Conservation (phyloP, 2,329 filamentous ascomycete species). For the Fusarium sp. region DNA sequence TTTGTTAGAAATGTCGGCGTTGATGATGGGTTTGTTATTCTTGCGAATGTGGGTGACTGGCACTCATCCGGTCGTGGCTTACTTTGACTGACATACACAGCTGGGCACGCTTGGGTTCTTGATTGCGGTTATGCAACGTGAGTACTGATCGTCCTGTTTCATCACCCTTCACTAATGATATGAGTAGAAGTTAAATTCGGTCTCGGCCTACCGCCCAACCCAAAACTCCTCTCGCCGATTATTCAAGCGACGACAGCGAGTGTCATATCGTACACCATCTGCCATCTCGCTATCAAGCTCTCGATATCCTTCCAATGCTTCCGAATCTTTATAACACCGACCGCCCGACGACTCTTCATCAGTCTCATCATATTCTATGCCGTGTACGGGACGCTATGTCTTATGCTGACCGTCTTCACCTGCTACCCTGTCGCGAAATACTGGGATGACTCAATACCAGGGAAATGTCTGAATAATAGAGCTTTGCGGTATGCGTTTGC, state of each 20-base stretch:
- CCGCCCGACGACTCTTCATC: not conserved
- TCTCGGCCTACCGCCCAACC: not conserved
- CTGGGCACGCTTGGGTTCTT: not conserved
- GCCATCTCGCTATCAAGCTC: not conserved
- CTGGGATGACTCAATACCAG: not conserved
- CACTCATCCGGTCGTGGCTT: no score
- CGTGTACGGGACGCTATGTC: not conserved
- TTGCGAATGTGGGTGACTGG: not conserved
- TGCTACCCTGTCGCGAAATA: constrained; percentile 3
- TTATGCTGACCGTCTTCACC: not conserved
- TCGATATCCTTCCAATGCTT: not conserved
- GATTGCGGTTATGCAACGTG: constrained; percentile 1
- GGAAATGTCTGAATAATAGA: not conserved
- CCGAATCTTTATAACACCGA: not conserved
- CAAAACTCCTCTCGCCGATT: not conserved
- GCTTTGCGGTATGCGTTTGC: not conserved
- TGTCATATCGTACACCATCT: not conserved
- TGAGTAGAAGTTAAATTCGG: not conserved
- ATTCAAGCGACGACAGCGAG: not conserved
- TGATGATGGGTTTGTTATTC: not conserved
- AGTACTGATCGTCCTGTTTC: no score
- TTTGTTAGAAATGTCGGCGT: not conserved
- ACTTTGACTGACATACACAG: no score
- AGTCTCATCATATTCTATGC: not conserved
- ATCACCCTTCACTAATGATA: no score